These are phyloP conservation scores for Termitomyces sp. DNA, from an alignment of 1,284 basidiomycete genomes.

Conservation along the genomic window DNA sequence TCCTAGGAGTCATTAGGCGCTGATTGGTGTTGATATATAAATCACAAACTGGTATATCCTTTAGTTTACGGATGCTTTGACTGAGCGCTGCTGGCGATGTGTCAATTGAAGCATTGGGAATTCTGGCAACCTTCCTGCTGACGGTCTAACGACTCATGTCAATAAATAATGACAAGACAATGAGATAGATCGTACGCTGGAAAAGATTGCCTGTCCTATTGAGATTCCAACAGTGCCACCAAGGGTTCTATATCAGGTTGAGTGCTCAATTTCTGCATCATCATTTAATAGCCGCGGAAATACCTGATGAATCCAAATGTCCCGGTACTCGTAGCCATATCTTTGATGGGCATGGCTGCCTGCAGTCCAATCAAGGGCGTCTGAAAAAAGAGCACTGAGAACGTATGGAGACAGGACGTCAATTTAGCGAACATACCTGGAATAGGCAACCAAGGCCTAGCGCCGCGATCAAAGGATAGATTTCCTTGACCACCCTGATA, in stretches of 20 bases:
- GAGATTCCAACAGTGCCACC: conserved; percentile 78
- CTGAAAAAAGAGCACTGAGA: conserved; percentile 25
- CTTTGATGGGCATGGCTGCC: conserved; percentile 76
- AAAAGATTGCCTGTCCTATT: conserved; percentile 65
- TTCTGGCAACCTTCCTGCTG: conserved; percentile 41
- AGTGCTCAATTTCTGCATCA: neutral
- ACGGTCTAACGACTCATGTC: conserved; percentile 35
- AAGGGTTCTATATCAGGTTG: conserved; percentile 44
- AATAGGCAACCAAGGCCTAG: conserved; percentile 61
- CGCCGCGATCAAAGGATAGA: conserved; percentile 58
- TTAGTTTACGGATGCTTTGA: conserved; percentile 49
- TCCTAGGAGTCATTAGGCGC: conserved; percentile 34
- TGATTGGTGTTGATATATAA: neutral
- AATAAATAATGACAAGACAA: neutral
- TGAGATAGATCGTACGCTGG: conserved; percentile 39
- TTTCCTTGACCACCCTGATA: conserved; percentile 50
- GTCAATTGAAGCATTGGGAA: conserved; percentile 45
- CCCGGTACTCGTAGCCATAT: conserved; percentile 74
- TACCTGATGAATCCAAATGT: conserved; percentile 71
- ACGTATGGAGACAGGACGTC: conserved; percentile 1
- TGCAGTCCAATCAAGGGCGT: conserved; percentile 67
- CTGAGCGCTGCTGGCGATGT: conserved; percentile 53
- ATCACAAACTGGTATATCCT: conserved; percentile 45
- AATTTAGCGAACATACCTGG: conserved; percentile 38
- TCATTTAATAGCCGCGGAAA: conserved; percentile 6